A percentile compares a stretch with the other conserved stretches of the same genome.
These are phyloP conservation scores for Apiospora hydei DNA, from an alignment of 2,329 filamentous ascomycete species.

Conservation along the genomic window DNA sequence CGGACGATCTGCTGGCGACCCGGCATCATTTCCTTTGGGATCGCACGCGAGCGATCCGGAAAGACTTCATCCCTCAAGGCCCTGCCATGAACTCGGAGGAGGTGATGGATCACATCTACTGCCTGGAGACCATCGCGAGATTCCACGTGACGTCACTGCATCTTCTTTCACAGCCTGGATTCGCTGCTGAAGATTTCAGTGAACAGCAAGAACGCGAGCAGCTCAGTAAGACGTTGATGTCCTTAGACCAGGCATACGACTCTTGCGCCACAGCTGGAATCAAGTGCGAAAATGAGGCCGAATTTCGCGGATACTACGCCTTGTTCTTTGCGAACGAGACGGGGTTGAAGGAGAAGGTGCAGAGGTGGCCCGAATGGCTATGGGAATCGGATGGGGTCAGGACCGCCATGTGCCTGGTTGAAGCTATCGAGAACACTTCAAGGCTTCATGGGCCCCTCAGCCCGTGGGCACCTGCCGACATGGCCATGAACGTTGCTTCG, in stretches of 20 bases:
- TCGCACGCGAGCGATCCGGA: conserved; percentile 70
- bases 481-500: conserved; percentile 57
- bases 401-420: conserved; percentile 66
- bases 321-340: conserved; percentile 67
- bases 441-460: conserved; percentile 65
- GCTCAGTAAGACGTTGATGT: conserved; percentile 69
- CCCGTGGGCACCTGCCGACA: conserved; percentile 54
- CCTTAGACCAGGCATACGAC: conserved; percentile 71
- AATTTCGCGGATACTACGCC: conserved; percentile 72
- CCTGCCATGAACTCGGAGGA: conserved; percentile 65
- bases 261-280: conserved; percentile 67
- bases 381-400: conserved; percentile 67
- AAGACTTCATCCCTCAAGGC: conserved; percentile 71
- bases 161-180: conserved; percentile 63
- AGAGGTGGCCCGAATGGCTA: conserved; percentile 62
- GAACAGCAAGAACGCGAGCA: conserved; percentile 74
- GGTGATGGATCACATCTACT: conserved; percentile 65
- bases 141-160: conserved; percentile 73
- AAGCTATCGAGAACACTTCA: conserved; percentile 65
- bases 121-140: conserved; percentile 70
- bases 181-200: conserved; percentile 66
- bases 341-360: conserved; percentile 61
- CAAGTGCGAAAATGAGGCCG: conserved; percentile 66
- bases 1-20: conserved; percentile 60
- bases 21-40: conserved; percentile 74